A percentile compares a stretch with the other conserved stretches of the same genome.
phyloP scores from a whole-genome alignment of 306 rosid genomes.

The Cucurbita pepo region DNA sequence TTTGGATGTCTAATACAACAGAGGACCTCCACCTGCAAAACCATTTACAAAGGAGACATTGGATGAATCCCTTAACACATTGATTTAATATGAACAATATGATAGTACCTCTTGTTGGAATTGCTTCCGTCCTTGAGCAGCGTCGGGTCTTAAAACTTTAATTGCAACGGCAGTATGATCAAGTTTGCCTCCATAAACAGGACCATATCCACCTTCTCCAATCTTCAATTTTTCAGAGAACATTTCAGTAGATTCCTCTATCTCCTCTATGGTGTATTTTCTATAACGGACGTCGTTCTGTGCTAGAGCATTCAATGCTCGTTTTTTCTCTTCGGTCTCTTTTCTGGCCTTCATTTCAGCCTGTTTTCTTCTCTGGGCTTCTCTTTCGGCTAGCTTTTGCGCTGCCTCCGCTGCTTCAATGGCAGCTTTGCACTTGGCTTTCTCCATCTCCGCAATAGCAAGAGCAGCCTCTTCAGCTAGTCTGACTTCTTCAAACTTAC shows the following conservation, averaged over 20 bases:
- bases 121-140: conserved; percentile 84
- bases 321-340: conserved; percentile 66
- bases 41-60: neutral
- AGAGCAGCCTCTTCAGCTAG: conserved; percentile 74
- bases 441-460: conserved; percentile 74
- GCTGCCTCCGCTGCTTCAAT: conserved; percentile 70
- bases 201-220: conserved; percentile 99
- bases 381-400: conserved; percentile 61
- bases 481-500: conserved; percentile 48
- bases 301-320: conserved; percentile 32
- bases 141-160: conserved; percentile 76
- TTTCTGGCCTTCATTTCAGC: conserved; percentile 62
- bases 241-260: conserved; percentile 53
- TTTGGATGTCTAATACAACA: conserved; percentile 78
- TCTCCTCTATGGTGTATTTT: conserved; percentile 66
- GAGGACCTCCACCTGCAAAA: conserved; percentile 66
- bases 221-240: conserved; percentile 38
- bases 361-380: conserved; percentile 49
- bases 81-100: neutral
- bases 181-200: conserved; percentile 70
- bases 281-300: conserved; percentile 49
- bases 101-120: conserved; percentile 74
- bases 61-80: neutral
- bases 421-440: conserved; percentile 78
- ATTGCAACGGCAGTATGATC: conserved; percentile 90